Base-by-base conservation (phyloP, 208 protist species). In the Novymonas esmeraldas region DNA sequence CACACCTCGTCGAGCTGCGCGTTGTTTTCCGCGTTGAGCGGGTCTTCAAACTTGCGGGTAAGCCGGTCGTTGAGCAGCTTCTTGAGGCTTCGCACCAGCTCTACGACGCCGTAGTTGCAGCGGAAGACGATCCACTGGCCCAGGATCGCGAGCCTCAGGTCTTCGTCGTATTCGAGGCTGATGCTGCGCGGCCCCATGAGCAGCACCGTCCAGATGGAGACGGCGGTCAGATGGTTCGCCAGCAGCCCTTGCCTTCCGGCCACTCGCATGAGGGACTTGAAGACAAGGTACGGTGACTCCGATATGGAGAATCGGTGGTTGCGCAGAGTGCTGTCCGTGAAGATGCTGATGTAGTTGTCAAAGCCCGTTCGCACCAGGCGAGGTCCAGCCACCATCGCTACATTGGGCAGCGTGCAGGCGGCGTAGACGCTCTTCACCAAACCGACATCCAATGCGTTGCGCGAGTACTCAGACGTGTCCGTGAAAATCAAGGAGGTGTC, bases 101-200 rank as follows among this genome's bases (percentile, higher is more conserved):
- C 77, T 22, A 97, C 29, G 11, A 78, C 88, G 14, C 56, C 62
- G 60, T 72, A 79, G 2, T 73, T 74, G 5, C 73, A 61, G 51
- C 84, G 92, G 36, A 94, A 89, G 45, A 82, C 73, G n/a, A 97
- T 77, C 88, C 92, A 97, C 14, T 76, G 76, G 54, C 93, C 81
- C 18, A 95, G 56, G 6, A 85, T 60, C 26, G 51, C 84, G 7
- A 96, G 70, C 38, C 76, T 78, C 11, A 95, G 61, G 14, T 92
- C 80, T 42, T 85, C 55, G 10, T 69, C 44, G 63, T 87, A 92
- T 11, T 79, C 79, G 16, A 92, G 56, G 11, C 68, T 62, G 58
- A 90, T 79, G 29, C 57, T 74, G 38, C 49, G 63, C 6, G 81
- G 71, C 36, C 79, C 73, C 54, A 94, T 85, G 24, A 96, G 68